A percentile compares a stretch with the other conserved stretches of the same genome.
Conservation (phyloP, 2,329 filamentous ascomycete genomes). For the Aspergillus sclerotialis region DNA sequence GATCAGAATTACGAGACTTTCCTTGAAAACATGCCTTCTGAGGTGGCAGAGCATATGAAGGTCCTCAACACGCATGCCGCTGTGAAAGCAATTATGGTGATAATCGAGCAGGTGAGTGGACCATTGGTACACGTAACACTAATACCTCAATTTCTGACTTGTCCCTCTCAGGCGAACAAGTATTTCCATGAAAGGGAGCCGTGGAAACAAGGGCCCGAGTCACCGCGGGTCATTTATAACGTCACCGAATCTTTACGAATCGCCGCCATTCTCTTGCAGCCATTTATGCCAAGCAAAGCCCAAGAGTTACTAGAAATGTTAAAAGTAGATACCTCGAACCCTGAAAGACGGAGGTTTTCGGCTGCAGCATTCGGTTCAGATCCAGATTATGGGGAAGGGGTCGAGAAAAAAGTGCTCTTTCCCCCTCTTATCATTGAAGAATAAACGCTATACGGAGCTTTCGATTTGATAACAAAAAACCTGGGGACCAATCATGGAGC, state of each 20-base stretch:
- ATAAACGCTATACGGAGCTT: conserved; percentile 16
- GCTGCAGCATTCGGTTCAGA: conserved; percentile 61
- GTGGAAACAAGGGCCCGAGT: conserved; percentile 52
- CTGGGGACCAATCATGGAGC: conserved; percentile 5
- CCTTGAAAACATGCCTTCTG: conserved; percentile 34
- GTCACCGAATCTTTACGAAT: conserved; percentile 71
- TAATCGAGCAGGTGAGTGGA: conserved; percentile 51
- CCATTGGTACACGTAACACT: conserved; percentile 3
- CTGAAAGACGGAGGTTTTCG: conserved; percentile 54
- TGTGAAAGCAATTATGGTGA: conserved; percentile 56
- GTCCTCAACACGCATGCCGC: conserved; percentile 58
- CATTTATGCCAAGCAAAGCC: conserved; percentile 80
- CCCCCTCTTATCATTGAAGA: conserved; percentile 39
- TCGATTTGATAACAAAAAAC: conserved; percentile 20
- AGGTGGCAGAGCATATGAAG: conserved; percentile 53
- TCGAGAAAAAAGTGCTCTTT: conserved; percentile 45
- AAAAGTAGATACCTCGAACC: conserved; percentile 51
- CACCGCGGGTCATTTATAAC: conserved; percentile 61
- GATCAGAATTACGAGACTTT: conserved; percentile 31
- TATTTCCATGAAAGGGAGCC: conserved; percentile 60
- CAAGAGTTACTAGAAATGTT: conserved; percentile 66
- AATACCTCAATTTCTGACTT: conserved; percentile 6
- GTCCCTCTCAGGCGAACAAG: conserved; percentile 51
- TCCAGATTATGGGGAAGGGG: conserved; percentile 57
- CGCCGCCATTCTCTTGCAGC: conserved; percentile 75